These are phyloP conservation scores for Boletus pseudopeckii DNA, from an alignment of 768 basidiomycete species.

Conservation along the genomic window DNA sequence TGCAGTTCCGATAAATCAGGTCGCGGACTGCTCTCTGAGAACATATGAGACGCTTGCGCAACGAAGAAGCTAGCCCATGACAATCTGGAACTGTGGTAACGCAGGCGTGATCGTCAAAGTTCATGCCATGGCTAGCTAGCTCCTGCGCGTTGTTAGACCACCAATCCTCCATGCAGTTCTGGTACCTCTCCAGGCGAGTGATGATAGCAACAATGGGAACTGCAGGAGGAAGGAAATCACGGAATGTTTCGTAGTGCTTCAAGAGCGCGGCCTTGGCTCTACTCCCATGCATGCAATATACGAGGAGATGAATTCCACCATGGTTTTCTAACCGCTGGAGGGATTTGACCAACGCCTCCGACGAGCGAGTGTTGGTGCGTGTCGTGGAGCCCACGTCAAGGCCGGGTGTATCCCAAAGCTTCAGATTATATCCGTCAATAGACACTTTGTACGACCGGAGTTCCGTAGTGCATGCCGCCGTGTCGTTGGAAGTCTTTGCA, in stretches of 20 bases:
- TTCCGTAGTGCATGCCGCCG: slow-evolving; percentile 16
- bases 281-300: slow-evolving; percentile 20
- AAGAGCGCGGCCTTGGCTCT: slow-evolving; percentile 17
- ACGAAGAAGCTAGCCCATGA: neutral
- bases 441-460: slow-evolving; percentile 4
- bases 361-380: neutral
- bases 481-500: slow-evolving; percentile 19
- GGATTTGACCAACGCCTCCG: slow-evolving; percentile 1
- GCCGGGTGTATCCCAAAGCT: slow-evolving; percentile 20
- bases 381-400: slow-evolving; percentile 11
- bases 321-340: slow-evolving; percentile 6
- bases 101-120: slow-evolving; percentile 20
- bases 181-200: slow-evolving; percentile 20
- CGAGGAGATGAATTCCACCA: slow-evolving; percentile 15
- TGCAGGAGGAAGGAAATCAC: slow-evolving; percentile 1
- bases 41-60: slow-evolving; percentile 11
- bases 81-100: slow-evolving; percentile 13
- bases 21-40: slow-evolving; percentile 10
- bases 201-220: slow-evolving; percentile 18
- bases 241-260: slow-evolving; percentile 15
- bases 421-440: slow-evolving; percentile 12
- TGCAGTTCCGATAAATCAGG: slow-evolving; percentile 13
- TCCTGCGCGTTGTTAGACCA: slow-evolving; percentile 16
- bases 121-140: slow-evolving; percentile 11
- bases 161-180: slow-evolving; percentile 21